These are phyloP conservation scores for Pestalotiopsis sp. DNA, from an alignment of 2,329 filamentous ascomycete species.

Conservation along the genomic window DNA sequence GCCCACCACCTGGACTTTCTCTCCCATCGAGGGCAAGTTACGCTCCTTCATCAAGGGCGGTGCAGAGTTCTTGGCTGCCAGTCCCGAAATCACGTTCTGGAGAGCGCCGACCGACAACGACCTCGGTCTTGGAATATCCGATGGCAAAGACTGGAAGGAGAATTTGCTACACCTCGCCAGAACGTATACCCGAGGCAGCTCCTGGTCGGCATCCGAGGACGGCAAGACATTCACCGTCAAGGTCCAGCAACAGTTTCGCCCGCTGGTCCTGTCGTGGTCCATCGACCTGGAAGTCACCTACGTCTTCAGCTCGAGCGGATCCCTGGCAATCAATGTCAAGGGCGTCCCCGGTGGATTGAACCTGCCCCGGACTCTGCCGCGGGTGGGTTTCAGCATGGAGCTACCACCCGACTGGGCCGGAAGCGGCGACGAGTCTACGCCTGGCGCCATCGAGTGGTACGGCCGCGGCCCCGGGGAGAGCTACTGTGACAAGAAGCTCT, in stretches of 20 bases:
- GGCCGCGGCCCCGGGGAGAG: conserved; percentile 69
- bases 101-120: conserved; percentile 70
- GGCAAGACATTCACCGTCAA: conserved; percentile 41
- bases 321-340: conserved; percentile 51
- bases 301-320: conserved; percentile 49
- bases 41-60: conserved; percentile 28
- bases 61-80: conserved; percentile 24
- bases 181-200: conserved; percentile 34
- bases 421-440: background rate
- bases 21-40: conserved; percentile 26
- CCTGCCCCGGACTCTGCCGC: conserved; percentile 60
- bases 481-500: conserved; percentile 68
- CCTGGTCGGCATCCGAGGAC: conserved; percentile 25
- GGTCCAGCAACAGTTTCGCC: conserved; percentile 56
- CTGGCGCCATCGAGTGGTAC: conserved; percentile 55
- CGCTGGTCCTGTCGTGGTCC: conserved; percentile 65
- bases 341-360: conserved; percentile 49
- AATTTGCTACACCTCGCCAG: conserved; percentile 45
- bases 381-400: conserved; percentile 60
- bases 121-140: conserved; percentile 38
- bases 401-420: conserved; percentile 29
- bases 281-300: conserved; percentile 55
- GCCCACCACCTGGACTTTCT: conserved; percentile 29
- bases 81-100: conserved; percentile 47
- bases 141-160: conserved; percentile 59